Base-by-base conservation (phyloP, 495 filamentous ascomycete species). In the Eremomyces bilateralis region DNA sequence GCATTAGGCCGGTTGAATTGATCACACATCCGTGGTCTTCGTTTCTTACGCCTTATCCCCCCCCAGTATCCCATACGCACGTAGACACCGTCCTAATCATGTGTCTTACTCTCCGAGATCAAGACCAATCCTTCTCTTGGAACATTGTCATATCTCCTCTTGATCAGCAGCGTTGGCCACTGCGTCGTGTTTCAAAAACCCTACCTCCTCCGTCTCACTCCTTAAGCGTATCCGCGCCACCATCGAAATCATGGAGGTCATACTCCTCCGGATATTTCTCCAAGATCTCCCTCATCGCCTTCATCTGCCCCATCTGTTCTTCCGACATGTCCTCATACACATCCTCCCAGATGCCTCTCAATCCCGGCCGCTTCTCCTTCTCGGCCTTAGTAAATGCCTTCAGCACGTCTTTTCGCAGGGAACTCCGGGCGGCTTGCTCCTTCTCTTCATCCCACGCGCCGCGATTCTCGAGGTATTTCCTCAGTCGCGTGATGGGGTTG, bases 241-340 rank as follows among this genome's bases (percentile, higher is more conserved):
- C 74, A 47, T 92, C 76, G 57, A 69, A 85, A 36, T 71, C 67
- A 21, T 61, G 65, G 20, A 90, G 36, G 51, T 95, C 81, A 56
- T 99, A 99, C 59, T 99, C 88, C 6, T 76, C 70, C 0, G 88
- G 85, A 61, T 94, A 99, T 43, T 66, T 71, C 48, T 84, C 72
- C 19, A 99, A 41, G 29, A 91, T 61, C 1, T 65, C 60, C 53
- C 60, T 80, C 38, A 99, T 56, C 57, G 80, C 69, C 42, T 59
- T 58, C 66, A 84, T 80, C 60, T 99, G 90, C 39, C 56, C 64
- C 51, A 60, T 66, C 29, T 75, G 60, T 40, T 95, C 88, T 37
- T 80, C 76, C 6, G 80, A 94, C 29, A 91, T 36, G 15, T 81
- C 66, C 53, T 84, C 80, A 53, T 91, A 95, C 4, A 94, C 67